Evolutionary conservation across 1,139 yeast genomes (phyloP), one percentile per base, ranked within the genome.

Genomic region (Magnusiomyces ingens): DNA sequence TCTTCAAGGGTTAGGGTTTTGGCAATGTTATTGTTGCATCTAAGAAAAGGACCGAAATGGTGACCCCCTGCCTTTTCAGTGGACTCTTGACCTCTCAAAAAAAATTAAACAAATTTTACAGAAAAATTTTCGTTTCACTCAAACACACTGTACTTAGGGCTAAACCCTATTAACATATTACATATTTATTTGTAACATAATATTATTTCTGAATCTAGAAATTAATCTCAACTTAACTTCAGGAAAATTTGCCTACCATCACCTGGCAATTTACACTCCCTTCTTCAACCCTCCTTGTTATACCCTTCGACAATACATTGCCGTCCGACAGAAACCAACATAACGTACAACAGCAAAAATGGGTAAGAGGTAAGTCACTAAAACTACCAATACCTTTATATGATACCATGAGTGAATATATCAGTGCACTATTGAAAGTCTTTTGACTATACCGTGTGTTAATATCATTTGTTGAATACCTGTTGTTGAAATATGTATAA

Each of bases 301-400:
- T 26, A 19, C 37, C 49, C 52, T 48, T 42, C 52, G 49, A 35
- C 52, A 47, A 45, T 46, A n/a, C 49, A 50, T 44, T 52, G 54
- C 48, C 55, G 52, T 52, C 53, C 55, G 50, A 42, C 43, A 47
- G 41, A 45, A 45, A 41, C 49, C 52, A 70, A 41, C 55, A 53
- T 45, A 48, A 48, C 44, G 38, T 40, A 36, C 50, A 48, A 48
- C 45, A 49, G 70, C 70, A 73, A 76, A 80, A 77, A 83, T 83
- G 89, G 89, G 88, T 82, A 83, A 83, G 81, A 81, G 86, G 87
- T 82, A 80, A 50, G 67, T 55, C 22, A 13, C 44, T 2, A 18
- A 47, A 13, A n/a, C 21, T 45, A 22, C 18, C 15, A 44, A 18
- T 45, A 6, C 43, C 12, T 49, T 15, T 26, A 15, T 18, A 26